phyloP scores from a whole-genome alignment of 148 eudicot species.

The Rhododendron simsii region DNA sequence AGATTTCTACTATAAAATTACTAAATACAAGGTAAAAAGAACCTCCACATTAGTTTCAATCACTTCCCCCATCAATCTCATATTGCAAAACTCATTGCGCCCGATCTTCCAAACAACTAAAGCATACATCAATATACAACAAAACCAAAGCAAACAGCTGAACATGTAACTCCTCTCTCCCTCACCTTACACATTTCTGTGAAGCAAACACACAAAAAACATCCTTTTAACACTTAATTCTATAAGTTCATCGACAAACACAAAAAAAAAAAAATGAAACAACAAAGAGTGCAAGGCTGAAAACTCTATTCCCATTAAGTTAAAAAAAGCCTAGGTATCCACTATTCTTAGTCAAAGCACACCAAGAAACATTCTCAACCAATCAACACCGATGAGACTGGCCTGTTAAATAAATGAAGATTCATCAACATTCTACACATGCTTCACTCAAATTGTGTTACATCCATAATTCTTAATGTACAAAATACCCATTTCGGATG shows the following conservation, averaged over 20 bases:
- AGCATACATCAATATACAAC: neutral
- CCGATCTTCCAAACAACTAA: neutral
- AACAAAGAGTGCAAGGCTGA: neutral
- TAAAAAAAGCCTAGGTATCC: neutral
- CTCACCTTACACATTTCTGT: neutral
- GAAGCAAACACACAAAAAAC: neutral
- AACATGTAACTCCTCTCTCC: neutral
- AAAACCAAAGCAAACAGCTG: neutral
- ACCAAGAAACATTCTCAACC: neutral
- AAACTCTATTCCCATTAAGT: neutral
- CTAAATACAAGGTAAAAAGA: neutral
- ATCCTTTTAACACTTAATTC: neutral
- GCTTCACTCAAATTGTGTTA: neutral
- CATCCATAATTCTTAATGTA: neutral
- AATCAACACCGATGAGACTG: neutral
- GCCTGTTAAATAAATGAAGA: neutral
- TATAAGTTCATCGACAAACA: neutral
- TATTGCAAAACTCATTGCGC: neutral
- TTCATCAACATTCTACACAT: neutral
- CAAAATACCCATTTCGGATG: neutral
- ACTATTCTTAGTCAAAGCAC: neutral
- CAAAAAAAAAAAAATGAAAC: neutral
- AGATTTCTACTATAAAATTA: neutral
- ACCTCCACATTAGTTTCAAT: neutral
- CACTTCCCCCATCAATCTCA: neutral